Evolutionary conservation across 768 basidiomycete species (phyloP).

Genomic region (Chalciporus piperatus): DNA sequence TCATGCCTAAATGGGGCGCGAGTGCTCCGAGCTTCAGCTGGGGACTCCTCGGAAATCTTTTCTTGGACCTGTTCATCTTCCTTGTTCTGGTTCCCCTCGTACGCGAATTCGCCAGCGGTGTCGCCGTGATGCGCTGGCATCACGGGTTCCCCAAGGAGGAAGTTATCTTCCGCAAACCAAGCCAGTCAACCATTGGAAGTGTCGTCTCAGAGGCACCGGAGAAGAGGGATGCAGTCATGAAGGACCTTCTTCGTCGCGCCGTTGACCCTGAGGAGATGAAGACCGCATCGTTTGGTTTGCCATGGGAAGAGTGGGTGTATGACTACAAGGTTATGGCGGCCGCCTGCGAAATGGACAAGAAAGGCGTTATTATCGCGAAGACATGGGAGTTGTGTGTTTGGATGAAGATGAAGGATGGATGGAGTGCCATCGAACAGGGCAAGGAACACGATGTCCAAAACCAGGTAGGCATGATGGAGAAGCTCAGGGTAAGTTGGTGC

Average conservation of each 20-base stretch:
- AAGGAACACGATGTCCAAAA: conserved; percentile 17
- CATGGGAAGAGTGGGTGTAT: conserved; percentile 34
- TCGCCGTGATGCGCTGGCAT: conserved; percentile 20
- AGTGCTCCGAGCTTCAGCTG: conserved; percentile 14
- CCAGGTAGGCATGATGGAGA: conserved; percentile 30
- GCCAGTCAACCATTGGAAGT: conserved; percentile 22
- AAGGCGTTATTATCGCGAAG: conserved; percentile 17
- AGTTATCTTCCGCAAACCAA: conserved; percentile 31
- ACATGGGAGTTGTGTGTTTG: conserved; percentile 33
- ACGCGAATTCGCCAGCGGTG: conserved; percentile 19
- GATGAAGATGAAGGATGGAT: conserved; percentile 30
- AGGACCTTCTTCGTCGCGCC: conserved; percentile 27
- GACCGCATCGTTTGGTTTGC: conserved; percentile 21
- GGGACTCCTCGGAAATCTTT: conserved; percentile 23
- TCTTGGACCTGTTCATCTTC: conserved; percentile 27
- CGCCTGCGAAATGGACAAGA: conserved; percentile 21
- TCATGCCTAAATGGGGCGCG: conserved; percentile 11
- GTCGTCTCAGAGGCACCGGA: conserved; percentile 23
- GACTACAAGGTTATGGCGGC: conserved; percentile 30
- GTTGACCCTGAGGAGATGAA: conserved; percentile 31
- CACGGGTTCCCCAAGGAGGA: conserved; percentile 29
- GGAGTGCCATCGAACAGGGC: conserved; percentile 30
- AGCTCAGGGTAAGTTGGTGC: conserved; percentile 21
- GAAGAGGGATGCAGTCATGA: conserved; percentile 25
- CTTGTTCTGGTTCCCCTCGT: conserved; percentile 24